phyloP scores from a whole-genome alignment of 1,139 yeast species.

The Nematodospora anomalae region DNA sequence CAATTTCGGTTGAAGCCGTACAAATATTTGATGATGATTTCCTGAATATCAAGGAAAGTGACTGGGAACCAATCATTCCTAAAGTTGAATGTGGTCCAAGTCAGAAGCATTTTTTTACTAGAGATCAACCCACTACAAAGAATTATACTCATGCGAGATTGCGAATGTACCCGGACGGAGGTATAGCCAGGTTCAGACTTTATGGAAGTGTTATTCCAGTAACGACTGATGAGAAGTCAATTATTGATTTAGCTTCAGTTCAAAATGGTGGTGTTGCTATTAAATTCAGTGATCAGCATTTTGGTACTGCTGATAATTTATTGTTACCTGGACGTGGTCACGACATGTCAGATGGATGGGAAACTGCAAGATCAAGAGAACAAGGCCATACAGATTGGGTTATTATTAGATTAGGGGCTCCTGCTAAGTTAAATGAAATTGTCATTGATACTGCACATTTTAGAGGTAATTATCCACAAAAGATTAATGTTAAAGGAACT shows the following conservation, averaged over 20 bases:
- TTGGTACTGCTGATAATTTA: conserved; percentile 86
- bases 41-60: conserved; percentile 11
- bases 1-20: conserved; percentile 79
- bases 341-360: conserved; percentile 99
- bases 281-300: conserved; percentile 84
- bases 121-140: conserved; percentile 52
- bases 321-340: conserved; percentile 90
- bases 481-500: conserved; percentile 60
- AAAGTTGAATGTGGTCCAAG: conserved; percentile 84
- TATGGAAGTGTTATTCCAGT: conserved; percentile 80
- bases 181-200: conserved; percentile 89
- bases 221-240: conserved; percentile 22
- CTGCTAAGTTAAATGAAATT: conserved; percentile 54
- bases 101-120: conserved; percentile 76
- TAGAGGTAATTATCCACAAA: conserved; percentile 91
- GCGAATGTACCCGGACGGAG: conserved; percentile 96
- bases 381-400: conserved; percentile 92
- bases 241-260: conserved; percentile 78
- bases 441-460: conserved; percentile 90
- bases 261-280: conserved; percentile 88
- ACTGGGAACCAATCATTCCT: conserved; percentile 71
- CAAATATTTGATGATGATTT: conserved; percentile 28
- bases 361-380: conserved; percentile 83
- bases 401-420: conserved; percentile 71
- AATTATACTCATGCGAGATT: conserved; percentile 78